Percentiles rank a stretch among this genome's conserved stretches.
These are phyloP conservation scores for Epithele typhae DNA, from an alignment of 768 basidiomycete genomes.

Conservation along the genomic window DNA sequence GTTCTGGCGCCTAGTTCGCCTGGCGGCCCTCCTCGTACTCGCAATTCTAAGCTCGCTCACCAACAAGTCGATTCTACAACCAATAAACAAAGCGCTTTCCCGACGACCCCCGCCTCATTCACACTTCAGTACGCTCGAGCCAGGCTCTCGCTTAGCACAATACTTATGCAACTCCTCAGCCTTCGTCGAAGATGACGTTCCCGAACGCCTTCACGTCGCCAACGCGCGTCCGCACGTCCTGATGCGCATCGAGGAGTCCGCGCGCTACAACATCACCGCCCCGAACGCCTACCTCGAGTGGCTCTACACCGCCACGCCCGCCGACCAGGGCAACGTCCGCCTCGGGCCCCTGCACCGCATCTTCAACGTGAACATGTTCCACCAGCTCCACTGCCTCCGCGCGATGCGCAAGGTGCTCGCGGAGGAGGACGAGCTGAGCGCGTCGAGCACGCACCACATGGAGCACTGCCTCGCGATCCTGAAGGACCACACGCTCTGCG, in stretches of 20 bases:
- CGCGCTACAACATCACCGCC: neutral
- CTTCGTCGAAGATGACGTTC: constrained; percentile 11
- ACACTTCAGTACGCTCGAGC: no score
- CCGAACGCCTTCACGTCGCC: neutral
- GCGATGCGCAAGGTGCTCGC: constrained; percentile 22
- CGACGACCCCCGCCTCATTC: no score
- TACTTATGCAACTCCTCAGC: constrained; percentile 2
- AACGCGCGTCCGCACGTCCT: neutral
- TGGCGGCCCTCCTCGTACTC: no score
- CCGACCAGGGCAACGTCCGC: constrained; percentile 20
- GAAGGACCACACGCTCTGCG: constrained; percentile 9
- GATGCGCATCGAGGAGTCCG: constrained; percentile 7
- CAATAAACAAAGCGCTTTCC: no score
- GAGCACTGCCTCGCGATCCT: constrained; percentile 9
- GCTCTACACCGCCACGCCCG: constrained; percentile 1
- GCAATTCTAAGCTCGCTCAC: no score
- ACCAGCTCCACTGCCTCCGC: constrained; percentile 24
- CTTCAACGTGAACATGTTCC: constrained; percentile 20
- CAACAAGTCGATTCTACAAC: no score
- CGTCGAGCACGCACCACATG: neutral
- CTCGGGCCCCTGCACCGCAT: constrained; percentile 23
- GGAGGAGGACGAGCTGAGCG: neutral
- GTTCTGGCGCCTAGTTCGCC: no score
- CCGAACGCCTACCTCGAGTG: constrained; percentile 2
- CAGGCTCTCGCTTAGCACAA: no score